A percentile compares a stretch with the other conserved stretches of the same genome.
Conservation (phyloP, 768 basidiomycete genomes). For the Collybiopsis confluens region DNA sequence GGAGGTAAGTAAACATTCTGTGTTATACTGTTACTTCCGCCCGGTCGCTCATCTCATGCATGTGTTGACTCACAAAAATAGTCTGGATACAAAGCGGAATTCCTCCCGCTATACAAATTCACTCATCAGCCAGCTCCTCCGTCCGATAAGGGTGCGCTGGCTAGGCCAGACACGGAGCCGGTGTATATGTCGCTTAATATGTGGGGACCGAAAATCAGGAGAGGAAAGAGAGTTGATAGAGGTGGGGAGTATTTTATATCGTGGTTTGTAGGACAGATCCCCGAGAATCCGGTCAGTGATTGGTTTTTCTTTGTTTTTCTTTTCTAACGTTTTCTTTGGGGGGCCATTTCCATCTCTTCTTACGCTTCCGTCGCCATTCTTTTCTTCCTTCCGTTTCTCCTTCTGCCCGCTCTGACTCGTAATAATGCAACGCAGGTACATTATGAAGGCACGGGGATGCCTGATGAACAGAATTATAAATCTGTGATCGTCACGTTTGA, state of each 20-base stretch:
- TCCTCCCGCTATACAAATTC: conserved; percentile 41
- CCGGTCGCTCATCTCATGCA: neutral
- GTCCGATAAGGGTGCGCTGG: neutral
- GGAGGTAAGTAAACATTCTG: conserved; percentile 38
- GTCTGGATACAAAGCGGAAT: conserved; percentile 47
- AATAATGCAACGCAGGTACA: conserved; percentile 28
- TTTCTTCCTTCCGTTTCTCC: no score
- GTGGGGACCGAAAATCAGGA: conserved; percentile 20
- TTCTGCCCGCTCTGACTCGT: no score
- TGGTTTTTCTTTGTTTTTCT: neutral
- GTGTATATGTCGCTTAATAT: conserved; percentile 33
- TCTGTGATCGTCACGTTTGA: conserved; percentile 39
- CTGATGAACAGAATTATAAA: conserved; percentile 47
- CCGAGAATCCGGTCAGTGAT: conserved; percentile 45
- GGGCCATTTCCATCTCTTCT: no score
- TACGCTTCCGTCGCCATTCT: no score
- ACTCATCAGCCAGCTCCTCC: conserved; percentile 39
- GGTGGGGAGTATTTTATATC: conserved; percentile 51
- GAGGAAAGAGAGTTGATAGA: conserved; percentile 7
- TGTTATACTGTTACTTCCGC: neutral
- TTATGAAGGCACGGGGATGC: conserved; percentile 51
- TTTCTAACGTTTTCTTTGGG: no score
- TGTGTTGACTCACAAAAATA: conserved; percentile 15
- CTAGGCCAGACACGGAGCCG: conserved; percentile 34
- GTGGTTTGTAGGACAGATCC: conserved; percentile 55